phyloP scores from a whole-genome alignment of 1,139 yeast species.

The Geotrichum phurueaensis region DNA sequence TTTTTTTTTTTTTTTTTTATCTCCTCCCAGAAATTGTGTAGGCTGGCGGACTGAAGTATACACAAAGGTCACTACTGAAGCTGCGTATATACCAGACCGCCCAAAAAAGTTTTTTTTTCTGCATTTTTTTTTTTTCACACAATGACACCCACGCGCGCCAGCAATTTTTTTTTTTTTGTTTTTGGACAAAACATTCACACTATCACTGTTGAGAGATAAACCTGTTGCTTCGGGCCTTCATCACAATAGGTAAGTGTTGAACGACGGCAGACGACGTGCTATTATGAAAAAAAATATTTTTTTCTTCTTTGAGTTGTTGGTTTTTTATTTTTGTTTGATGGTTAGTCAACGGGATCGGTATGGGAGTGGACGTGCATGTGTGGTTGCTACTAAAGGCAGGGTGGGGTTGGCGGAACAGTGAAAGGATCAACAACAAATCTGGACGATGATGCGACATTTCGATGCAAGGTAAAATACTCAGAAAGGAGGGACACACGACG shows the following conservation, averaged over 20 bases:
- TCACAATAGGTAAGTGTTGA: constrained; percentile 11
- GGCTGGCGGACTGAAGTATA: neutral
- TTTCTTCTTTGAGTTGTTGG: neutral
- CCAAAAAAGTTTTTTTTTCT: neutral
- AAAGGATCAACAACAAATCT: neutral
- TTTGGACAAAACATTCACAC: neutral
- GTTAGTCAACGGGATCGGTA: neutral
- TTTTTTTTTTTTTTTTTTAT: no score
- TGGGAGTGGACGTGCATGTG: neutral
- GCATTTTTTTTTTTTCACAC: neutral
- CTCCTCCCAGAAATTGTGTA: no score
- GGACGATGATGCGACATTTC: neutral
- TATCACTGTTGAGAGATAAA: neutral
- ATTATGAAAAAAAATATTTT: neutral
- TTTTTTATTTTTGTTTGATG: neutral
- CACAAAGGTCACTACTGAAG: neutral
- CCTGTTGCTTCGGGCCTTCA: constrained; percentile 11
- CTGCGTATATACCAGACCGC: neutral
- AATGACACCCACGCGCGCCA: neutral
- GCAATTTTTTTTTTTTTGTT: neutral
- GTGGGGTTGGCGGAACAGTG: no score
- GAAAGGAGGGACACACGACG: neutral
- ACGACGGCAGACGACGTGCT: neutral
- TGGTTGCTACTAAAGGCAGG: neutral
- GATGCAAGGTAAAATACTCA: neutral